Conservation (phyloP, 257 asterid species). For the Striga asiatica region DNA sequence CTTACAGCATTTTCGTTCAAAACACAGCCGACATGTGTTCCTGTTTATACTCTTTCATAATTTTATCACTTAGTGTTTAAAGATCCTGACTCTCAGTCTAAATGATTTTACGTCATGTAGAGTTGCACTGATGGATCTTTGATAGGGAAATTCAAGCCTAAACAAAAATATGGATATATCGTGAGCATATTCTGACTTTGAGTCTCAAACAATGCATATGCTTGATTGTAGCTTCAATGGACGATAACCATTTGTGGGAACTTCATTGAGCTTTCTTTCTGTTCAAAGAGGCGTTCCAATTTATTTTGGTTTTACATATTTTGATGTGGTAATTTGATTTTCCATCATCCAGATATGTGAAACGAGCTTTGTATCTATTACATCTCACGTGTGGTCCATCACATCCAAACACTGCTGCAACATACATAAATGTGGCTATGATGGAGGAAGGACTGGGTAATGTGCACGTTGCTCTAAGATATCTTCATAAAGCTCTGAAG, state of each 20-base stretch:
- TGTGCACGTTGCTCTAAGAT: slow-evolving; percentile 88
- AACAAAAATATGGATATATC: not conserved
- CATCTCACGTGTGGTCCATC: slow-evolving; percentile 95
- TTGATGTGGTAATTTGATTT: slow-evolving; percentile 10
- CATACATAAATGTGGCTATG: slow-evolving; percentile 93
- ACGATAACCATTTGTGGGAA: slow-evolving; percentile 1
- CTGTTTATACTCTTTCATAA: not conserved
- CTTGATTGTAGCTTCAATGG: not conserved
- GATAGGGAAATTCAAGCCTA: not conserved
- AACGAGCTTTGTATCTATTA: slow-evolving; percentile 72
- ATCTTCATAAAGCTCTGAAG: slow-evolving; percentile 90
- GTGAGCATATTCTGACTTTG: slow-evolving; percentile 2
- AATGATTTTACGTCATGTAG: not conserved
- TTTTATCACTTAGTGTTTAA: not conserved
- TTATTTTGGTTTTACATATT: not conserved
- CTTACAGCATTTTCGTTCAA: not conserved
- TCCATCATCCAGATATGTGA: slow-evolving; percentile 54
- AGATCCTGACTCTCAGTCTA: not conserved
- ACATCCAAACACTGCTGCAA: slow-evolving; percentile 96
- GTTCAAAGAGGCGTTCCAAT: not conserved
- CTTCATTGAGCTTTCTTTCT: slow-evolving; percentile 4
- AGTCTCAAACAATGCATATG: slow-evolving; percentile 6
- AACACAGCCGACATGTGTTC: not conserved
- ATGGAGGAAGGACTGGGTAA: slow-evolving; percentile 96
- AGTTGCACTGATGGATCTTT: not conserved